Evolutionary conservation across 805 yeast genomes (phyloP).

Genomic region (Candida quercuum): DNA sequence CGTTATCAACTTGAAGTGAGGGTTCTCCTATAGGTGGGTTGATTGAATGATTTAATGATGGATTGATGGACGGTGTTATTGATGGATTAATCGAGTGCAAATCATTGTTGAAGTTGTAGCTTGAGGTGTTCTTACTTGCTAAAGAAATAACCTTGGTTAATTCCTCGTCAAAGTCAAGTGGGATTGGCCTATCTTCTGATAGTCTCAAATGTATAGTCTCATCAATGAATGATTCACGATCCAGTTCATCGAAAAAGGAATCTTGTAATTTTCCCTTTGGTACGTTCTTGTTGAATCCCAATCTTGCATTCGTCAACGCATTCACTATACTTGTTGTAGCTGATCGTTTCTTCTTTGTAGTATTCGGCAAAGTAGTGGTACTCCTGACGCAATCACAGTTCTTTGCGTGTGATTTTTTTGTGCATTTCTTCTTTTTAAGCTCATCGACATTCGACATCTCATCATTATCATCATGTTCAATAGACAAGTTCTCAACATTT

Average conservation of each 20-base stretch:
- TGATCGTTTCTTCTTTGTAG: slow-evolving; percentile 14
- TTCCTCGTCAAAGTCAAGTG: slow-evolving; percentile 18
- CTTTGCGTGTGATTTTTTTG: slow-evolving; percentile 10
- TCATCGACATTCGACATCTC: background rate
- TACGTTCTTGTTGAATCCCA: slow-evolving; percentile 13
- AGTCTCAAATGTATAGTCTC: background rate
- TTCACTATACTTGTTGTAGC: slow-evolving; percentile 16
- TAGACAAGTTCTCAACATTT: slow-evolving; percentile 13
- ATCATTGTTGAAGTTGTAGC: slow-evolving; percentile 18
- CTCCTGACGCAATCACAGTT: slow-evolving; percentile 9
- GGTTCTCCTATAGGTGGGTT: too few relatives aligned
- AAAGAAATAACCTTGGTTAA: slow-evolving; percentile 18
- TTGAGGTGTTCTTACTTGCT: slow-evolving; percentile 19
- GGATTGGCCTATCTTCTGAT: slow-evolving; percentile 4
- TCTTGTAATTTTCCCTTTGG: background rate
- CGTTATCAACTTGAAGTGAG: too few relatives aligned
- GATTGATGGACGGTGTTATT: too few relatives aligned
- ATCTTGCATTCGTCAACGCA: slow-evolving; percentile 20
- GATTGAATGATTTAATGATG: background rate
- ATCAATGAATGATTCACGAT: background rate
- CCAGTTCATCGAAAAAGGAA: background rate
- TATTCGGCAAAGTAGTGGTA: background rate
- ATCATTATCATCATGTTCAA: slow-evolving; percentile 3
- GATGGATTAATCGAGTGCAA: background rate
- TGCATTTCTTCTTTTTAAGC: slow-evolving; percentile 5